Conservation (phyloP, 371 early-diverging fungal genomes). For the Mortierella sp. region DNA sequence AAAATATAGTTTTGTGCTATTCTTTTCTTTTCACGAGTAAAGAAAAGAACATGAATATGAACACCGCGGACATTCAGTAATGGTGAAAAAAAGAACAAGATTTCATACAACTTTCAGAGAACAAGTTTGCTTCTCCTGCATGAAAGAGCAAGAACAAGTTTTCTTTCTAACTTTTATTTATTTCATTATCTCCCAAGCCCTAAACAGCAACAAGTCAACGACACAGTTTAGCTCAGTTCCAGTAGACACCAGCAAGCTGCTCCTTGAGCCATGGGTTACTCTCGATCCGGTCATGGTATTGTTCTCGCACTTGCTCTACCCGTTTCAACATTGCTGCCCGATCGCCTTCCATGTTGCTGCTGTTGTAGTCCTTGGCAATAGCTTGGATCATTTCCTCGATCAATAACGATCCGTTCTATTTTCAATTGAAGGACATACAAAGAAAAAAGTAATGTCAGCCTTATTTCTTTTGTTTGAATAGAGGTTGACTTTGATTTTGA, state of each 20-base stretch:
- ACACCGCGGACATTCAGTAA: background rate
- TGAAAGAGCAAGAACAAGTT: background rate
- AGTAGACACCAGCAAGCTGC: slow-evolving; percentile 31
- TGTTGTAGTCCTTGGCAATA: slow-evolving; percentile 20
- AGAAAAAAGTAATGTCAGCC: too few species aligned
- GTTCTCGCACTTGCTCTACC: slow-evolving; percentile 39
- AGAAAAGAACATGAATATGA: background rate
- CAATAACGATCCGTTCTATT: slow-evolving; percentile 38
- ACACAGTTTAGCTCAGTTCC: slow-evolving; percentile 2
- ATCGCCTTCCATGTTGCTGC: background rate
- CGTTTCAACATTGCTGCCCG: slow-evolving; percentile 30
- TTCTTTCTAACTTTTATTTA: background rate
- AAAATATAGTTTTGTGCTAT: background rate
- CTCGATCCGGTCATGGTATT: slow-evolving; percentile 37
- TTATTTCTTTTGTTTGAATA: too few species aligned
- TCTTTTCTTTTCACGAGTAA: background rate
- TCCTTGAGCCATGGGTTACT: slow-evolving; percentile 51
- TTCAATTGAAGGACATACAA: background rate
- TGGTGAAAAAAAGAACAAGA: background rate
- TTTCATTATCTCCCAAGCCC: background rate
- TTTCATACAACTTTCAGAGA: background rate
- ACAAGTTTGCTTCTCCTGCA: background rate
- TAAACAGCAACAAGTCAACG: too few species aligned
- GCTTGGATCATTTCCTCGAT: slow-evolving; percentile 53
- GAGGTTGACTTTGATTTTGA: too few species aligned